phyloP scores from a whole-genome alignment of 148 eudicot species.

The Fagopyrum homotropicum region DNA sequence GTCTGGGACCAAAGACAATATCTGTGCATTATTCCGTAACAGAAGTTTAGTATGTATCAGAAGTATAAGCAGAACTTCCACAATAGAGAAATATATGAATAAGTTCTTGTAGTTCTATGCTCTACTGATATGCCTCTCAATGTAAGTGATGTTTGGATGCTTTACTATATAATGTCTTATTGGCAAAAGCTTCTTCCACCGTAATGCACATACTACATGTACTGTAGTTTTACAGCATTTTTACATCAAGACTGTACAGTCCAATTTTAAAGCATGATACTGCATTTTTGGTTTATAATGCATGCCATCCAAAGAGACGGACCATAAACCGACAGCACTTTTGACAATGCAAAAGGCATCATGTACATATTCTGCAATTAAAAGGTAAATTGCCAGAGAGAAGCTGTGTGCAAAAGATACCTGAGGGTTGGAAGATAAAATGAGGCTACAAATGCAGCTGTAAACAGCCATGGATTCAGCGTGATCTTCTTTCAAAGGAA shows the following conservation, averaged over 20 bases:
- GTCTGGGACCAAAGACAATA: conserved; percentile 69
- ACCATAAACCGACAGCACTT: no score
- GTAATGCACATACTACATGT: no score
- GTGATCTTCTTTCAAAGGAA: conserved; percentile 87
- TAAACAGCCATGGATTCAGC: conserved; percentile 88
- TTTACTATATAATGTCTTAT: no score
- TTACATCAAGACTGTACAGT: no score
- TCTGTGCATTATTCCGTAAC: conserved; percentile 30
- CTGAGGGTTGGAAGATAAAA: conserved; percentile 80
- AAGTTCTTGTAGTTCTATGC: no score
- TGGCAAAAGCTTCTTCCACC: no score
- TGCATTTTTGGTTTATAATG: no score
- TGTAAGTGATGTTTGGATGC: no score
- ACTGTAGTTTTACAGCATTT: no score
- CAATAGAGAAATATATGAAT: background rate
- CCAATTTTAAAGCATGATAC: no score
- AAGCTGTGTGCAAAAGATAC: conserved; percentile 24
- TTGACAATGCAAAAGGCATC: background rate
- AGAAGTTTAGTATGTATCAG: background rate
- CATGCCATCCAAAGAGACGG: no score
- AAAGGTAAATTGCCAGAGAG: background rate
- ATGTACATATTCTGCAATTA: background rate
- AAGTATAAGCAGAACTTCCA: background rate
- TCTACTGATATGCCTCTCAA: no score
- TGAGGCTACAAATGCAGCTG: conserved; percentile 81